Evolutionary conservation across 73 alveolate species (phyloP).

Genomic region (Paramecium sonneborni): DNA sequence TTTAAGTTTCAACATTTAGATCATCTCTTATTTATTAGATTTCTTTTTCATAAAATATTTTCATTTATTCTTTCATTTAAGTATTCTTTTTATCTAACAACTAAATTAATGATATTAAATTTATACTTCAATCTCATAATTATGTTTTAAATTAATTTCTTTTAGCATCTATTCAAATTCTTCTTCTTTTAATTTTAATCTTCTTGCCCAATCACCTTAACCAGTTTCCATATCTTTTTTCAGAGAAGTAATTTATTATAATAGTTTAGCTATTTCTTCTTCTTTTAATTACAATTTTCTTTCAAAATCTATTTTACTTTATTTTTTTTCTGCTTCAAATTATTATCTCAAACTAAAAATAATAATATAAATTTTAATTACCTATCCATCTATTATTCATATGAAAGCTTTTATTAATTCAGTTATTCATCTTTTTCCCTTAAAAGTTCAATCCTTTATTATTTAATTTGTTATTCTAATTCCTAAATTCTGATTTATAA

Average conservation of each 20-base stretch:
- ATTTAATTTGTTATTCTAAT: constrained; percentile 49
- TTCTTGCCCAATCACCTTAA: constrained; percentile 33
- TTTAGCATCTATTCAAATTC: constrained; percentile 56
- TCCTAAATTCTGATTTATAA: constrained; percentile 45
- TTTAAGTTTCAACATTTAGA: constrained; percentile 21
- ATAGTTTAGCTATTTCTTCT: not conserved
- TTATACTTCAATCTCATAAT: constrained; percentile 56
- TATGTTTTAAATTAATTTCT: constrained; percentile 59
- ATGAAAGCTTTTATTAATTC: not conserved
- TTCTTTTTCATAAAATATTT: constrained; percentile 57
- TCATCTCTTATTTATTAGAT: constrained; percentile 54
- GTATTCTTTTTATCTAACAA: constrained; percentile 55
- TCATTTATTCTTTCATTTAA: constrained; percentile 52
- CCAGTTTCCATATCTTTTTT: constrained; percentile 46
- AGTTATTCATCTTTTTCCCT: not conserved
- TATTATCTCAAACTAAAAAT: not conserved
- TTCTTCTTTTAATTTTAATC: constrained; percentile 53
- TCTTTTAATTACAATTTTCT: not conserved
- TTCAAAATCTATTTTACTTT: constrained; percentile 8
- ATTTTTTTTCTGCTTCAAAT: not conserved
- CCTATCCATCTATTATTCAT: constrained; percentile 26
- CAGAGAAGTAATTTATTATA: not conserved
- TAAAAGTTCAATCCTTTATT: not conserved
- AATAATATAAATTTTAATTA: not conserved
- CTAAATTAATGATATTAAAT: not conserved